Percentiles rank a stretch among this genome's conserved stretches.
These are phyloP conservation scores for Tanacetum coccineum DNA, from an alignment of 129 eudicot genomes.

Conservation along the genomic window DNA sequence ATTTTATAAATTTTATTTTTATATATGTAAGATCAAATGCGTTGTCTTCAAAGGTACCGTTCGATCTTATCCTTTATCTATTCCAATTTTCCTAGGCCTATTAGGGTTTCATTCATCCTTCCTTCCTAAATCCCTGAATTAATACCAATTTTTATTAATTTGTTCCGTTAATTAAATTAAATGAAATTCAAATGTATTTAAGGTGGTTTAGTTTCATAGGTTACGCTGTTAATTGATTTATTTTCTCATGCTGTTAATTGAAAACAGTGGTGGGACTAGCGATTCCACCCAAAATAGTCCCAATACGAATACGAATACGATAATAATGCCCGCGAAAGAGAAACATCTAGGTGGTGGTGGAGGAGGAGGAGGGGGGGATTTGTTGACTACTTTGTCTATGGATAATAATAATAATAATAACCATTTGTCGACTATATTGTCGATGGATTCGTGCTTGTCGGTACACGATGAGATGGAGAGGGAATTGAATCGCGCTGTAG, in stretches of 20 bases:
- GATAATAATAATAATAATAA: slow-evolving; percentile 22
- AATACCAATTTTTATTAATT: slow-evolving; percentile 12
- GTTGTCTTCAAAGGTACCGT: slow-evolving; percentile 54
- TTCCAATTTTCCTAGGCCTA: slow-evolving; percentile 28
- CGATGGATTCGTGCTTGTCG: slow-evolving; percentile 68
- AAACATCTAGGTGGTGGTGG: slow-evolving; percentile 10
- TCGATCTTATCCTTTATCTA: slow-evolving; percentile 41
- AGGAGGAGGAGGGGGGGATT: slow-evolving; percentile 27
- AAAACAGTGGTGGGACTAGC: slow-evolving; percentile 48
- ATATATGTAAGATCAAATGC: slow-evolving; percentile 40
- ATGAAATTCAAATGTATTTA: slow-evolving; percentile 18
- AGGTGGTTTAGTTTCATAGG: slow-evolving; percentile 26
- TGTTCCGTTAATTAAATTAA: not conserved
- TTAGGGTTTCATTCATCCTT: slow-evolving; percentile 34
- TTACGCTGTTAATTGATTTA: slow-evolving; percentile 32
- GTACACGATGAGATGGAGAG: slow-evolving; percentile 57
- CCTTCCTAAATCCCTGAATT: not conserved
- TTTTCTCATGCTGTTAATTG: slow-evolving; percentile 48
- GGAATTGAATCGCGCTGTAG: slow-evolving; percentile 54
- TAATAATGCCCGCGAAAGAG: slow-evolving; percentile 59
- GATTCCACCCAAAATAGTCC: slow-evolving; percentile 42
- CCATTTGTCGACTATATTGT: slow-evolving; percentile 53
- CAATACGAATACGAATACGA: not conserved
- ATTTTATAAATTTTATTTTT: not conserved
- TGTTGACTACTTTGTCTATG: slow-evolving; percentile 64